phyloP scores from a whole-genome alignment of 176 grass and related monocot species.

The Hsuehochloa calcarea region DNA sequence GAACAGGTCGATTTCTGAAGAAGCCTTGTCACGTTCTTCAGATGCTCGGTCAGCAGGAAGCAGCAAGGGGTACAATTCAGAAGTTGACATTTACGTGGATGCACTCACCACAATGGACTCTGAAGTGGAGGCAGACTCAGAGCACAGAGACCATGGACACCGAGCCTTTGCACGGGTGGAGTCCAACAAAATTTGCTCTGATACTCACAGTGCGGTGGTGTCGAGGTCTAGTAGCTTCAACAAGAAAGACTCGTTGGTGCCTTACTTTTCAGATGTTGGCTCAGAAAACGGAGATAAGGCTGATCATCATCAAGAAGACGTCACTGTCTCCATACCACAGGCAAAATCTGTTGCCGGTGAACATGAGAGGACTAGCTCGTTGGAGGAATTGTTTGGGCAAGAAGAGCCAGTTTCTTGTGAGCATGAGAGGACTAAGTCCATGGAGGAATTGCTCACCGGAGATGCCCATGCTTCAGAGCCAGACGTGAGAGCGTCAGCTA shows the following conservation, averaged over 20 bases:
- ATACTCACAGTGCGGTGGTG: not conserved
- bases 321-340: not conserved
- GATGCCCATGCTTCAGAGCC: conserved; percentile 31
- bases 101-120: conserved; percentile 68
- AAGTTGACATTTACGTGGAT: conserved; percentile 71
- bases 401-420: conserved; percentile 34
- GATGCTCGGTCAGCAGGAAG: conserved; percentile 48
- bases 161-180: not conserved
- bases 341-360: conserved; percentile 34
- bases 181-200: conserved; percentile 31
- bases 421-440: conserved; percentile 46
- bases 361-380: conserved; percentile 42
- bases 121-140: conserved; percentile 65
- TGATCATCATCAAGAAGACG: conserved; percentile 5
- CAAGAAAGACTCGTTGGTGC: conserved; percentile 17
- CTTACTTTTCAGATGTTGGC: conserved; percentile 24
- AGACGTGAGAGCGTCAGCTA: not conserved
- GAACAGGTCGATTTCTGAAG: conserved; percentile 31
- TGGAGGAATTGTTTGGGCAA: conserved; percentile 43
- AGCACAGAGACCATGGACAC: conserved; percentile 34
- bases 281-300: conserved; percentile 13
- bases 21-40: conserved; percentile 50
- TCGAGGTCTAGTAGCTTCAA: conserved; percentile 36
- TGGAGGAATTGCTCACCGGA: conserved; percentile 39
- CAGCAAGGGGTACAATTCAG: conserved; percentile 66